A percentile compares a stretch with the other conserved stretches of the same genome.
These are phyloP conservation scores for Triangularia verruculosa DNA, from an alignment of 2,329 filamentous ascomycete species.

Conservation along the genomic window DNA sequence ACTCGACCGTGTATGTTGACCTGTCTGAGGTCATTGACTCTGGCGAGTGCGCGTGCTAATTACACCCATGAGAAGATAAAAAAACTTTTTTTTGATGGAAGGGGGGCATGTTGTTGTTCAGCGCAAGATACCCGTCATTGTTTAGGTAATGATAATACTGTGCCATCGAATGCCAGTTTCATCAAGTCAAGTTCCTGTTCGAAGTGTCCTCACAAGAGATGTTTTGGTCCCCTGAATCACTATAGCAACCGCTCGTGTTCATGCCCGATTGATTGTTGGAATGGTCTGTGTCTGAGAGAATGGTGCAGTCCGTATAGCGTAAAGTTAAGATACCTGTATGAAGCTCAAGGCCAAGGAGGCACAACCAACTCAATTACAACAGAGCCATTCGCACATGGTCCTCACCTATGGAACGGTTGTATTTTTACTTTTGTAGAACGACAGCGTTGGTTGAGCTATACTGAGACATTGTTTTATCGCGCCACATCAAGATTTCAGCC, in stretches of 20 bases:
- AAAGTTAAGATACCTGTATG: too few relatives aligned
- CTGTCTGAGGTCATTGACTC: constrained; percentile 22
- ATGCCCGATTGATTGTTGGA: neutral
- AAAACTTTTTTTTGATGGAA: constrained; percentile 3
- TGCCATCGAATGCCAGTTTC: neutral
- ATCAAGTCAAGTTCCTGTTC: neutral
- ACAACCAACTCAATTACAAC: too few relatives aligned
- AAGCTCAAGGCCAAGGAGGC: too few relatives aligned
- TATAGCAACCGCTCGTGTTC: neutral
- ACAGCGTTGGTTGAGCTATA: too few relatives aligned
- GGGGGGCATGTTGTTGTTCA: neutral
- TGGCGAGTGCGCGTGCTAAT: constrained; percentile 17
- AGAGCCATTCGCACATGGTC: too few relatives aligned
- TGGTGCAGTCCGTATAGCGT: neutral
- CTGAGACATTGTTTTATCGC: neutral
- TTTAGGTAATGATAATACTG: neutral
- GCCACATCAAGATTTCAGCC: neutral
- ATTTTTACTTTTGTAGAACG: too few relatives aligned
- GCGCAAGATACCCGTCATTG: neutral
- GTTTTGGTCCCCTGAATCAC: neutral
- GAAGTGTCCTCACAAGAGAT: neutral
- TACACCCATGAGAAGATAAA: neutral
- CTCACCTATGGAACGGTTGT: too few relatives aligned
- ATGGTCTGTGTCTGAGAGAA: neutral
- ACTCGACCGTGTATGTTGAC: constrained; percentile 27